These are phyloP conservation scores for Blepharisma japonicum DNA, from an alignment of 73 alveolate species.

Conservation along the genomic window DNA sequence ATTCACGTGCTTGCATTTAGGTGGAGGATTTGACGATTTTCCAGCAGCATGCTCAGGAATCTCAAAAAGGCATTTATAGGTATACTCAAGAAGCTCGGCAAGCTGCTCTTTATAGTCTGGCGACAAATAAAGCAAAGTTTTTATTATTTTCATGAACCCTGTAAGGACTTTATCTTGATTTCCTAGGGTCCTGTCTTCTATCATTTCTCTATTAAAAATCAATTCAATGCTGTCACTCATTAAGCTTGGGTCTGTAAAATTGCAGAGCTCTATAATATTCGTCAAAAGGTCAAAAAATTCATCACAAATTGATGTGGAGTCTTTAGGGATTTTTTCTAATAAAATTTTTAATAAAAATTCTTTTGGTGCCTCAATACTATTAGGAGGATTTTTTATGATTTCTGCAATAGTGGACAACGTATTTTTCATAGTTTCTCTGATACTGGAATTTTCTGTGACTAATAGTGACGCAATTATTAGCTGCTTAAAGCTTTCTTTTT, in stretches of 20 bases:
- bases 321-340: constrained; percentile 1
- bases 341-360: constrained; percentile 6
- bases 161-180: constrained; percentile 32
- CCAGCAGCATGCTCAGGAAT: not conserved
- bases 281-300: constrained; percentile 1
- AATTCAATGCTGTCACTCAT: constrained; percentile 1
- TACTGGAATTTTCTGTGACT: not conserved
- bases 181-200: not conserved
- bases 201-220: not conserved
- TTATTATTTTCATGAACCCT: not conserved
- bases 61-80: not conserved
- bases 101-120: not conserved
- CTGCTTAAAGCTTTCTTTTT: not conserved
- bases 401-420: not conserved
- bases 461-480: not conserved
- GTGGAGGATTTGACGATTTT: constrained; percentile 21
- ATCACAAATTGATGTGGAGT: not conserved
- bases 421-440: not conserved
- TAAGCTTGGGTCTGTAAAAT: not conserved
- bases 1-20: constrained; percentile 50
- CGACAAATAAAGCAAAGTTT: not conserved
- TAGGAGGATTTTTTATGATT: not conserved
- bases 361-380: not conserved
- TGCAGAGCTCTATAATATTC: not conserved
- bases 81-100: constrained; percentile 3